Conservation (phyloP, 148 eudicot genomes). For the Cornus controversa region DNA sequence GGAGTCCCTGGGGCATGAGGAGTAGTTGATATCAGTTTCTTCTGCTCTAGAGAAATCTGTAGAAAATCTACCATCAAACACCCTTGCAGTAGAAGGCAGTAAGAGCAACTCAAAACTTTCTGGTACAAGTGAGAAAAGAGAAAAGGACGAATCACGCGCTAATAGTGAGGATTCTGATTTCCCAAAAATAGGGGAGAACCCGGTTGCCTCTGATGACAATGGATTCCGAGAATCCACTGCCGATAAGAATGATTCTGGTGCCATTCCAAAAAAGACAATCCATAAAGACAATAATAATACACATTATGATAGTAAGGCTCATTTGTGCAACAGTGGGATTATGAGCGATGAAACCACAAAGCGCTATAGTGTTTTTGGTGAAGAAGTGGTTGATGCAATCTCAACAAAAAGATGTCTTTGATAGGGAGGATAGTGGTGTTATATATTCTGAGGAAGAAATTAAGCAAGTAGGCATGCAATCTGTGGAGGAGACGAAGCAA, state of each 20-base stretch:
- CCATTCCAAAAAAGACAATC: constrained; percentile 26
- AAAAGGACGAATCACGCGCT: constrained; percentile 16
- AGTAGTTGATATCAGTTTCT: constrained; percentile 25
- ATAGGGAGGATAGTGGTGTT: constrained; percentile 31
- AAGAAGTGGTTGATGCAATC: constrained; percentile 26
- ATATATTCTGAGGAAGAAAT: constrained; percentile 14
- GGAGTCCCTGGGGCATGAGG: constrained; percentile 33
- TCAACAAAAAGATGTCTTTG: constrained; percentile 15
- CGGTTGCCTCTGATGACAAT: constrained; percentile 14
- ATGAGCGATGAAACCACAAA: constrained; percentile 25
- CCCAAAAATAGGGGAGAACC: constrained; percentile 13
- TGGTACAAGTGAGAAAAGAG: constrained; percentile 19
- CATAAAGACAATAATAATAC: constrained; percentile 17
- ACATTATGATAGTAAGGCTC: constrained; percentile 14
- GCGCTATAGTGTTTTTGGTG: constrained; percentile 10
- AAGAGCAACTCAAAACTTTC: constrained; percentile 14
- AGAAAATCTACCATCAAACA: constrained; percentile 20
- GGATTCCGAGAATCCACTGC: constrained; percentile 10
- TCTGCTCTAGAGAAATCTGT: constrained; percentile 24
- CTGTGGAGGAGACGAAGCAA: constrained; percentile 32
- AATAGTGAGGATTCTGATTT: constrained; percentile 11
- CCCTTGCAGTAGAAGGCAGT: constrained; percentile 19
- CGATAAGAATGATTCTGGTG: constrained; percentile 15
- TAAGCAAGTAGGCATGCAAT: constrained; percentile 19
- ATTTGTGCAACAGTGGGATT: constrained; percentile 20